Base-by-base conservation (phyloP, 306 rosid species). In the Cucurbita moschata region DNA sequence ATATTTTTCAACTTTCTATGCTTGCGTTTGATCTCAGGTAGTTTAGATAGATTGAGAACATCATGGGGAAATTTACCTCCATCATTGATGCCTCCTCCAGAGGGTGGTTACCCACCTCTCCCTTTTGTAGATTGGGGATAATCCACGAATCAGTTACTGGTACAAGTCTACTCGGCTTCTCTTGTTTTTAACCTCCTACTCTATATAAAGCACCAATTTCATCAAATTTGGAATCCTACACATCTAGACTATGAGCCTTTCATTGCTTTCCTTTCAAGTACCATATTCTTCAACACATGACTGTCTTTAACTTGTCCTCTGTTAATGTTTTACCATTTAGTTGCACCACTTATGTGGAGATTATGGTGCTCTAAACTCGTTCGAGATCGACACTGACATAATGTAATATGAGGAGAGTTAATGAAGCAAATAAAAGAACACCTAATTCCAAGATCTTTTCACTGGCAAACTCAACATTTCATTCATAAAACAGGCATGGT, bases 51-150 rank as follows among this genome's bases (percentile, higher is more conserved):
- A 2, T 81, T 71, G 81, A 88, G 87, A 76, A 64, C 82, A 71
- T 60, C 89, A 13, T 85, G 83, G 82, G 92, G 76, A 13, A 94
- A 90, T 77, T 70, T 90, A 59, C 98, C 97, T n/a, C 95, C 92
- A 2, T 90, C 92, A 40, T 60, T 86, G 71, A 81, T 82, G 81
- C 90, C 89, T 80, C 90, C 88, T n/a, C 94, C 86, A 5, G 87
- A 87, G 46, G 87, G 79, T 78, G 94, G 88, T 62, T 85, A 85
- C 79, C 85, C 87, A 1, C 46, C 30, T 0, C 77, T 86, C 55
- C 92, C 92, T 38, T 83, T 78, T 58, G 66, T 87, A 16, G 94
- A 88, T 15, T 92, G 96, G 94, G 89, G 96, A 23, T 89, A 77
- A 54, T 53, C 2, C 43, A 23, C 0, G 26, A 39, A 39, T 35